Evolutionary conservation across 345 rosid genomes (phyloP).

Genomic region (Rhodamnia rubescens): DNA sequence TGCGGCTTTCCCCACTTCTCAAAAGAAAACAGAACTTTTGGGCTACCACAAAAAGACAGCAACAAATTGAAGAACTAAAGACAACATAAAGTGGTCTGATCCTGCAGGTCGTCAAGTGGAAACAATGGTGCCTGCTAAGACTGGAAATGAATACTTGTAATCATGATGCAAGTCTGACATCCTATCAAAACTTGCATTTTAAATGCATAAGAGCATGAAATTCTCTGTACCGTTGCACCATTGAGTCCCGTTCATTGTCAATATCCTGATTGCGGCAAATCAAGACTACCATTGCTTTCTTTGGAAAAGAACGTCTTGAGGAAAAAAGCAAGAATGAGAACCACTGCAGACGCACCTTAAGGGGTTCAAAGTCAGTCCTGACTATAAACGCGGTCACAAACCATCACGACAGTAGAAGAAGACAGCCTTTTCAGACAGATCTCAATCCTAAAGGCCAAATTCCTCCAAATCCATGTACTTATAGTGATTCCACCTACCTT

Average conservation of each 20-base stretch:
- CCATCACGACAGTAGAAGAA: background rate
- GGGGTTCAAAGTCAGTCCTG: background rate
- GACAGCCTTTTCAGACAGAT: background rate
- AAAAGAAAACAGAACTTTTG: background rate
- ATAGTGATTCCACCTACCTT: background rate
- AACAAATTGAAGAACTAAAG: background rate
- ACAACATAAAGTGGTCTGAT: background rate
- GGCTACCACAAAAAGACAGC: background rate
- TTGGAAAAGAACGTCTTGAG: background rate
- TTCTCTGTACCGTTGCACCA: background rate
- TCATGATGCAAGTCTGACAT: background rate
- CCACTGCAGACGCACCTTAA: background rate
- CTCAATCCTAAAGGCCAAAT: background rate
- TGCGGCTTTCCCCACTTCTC: conserved; percentile 67
- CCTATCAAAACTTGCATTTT: background rate
- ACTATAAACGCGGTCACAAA: background rate
- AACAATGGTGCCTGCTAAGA: background rate
- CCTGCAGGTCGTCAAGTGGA: background rate
- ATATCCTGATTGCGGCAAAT: background rate
- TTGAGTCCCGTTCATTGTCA: background rate
- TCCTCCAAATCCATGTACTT: background rate
- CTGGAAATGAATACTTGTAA: background rate
- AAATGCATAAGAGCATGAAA: background rate
- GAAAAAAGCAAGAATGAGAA: background rate
- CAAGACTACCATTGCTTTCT: background rate